Percentiles rank a stretch among this genome's conserved stretches.
Conservation (phyloP, 108 stramenopile genomes). For the Skeletonema potamos region DNA sequence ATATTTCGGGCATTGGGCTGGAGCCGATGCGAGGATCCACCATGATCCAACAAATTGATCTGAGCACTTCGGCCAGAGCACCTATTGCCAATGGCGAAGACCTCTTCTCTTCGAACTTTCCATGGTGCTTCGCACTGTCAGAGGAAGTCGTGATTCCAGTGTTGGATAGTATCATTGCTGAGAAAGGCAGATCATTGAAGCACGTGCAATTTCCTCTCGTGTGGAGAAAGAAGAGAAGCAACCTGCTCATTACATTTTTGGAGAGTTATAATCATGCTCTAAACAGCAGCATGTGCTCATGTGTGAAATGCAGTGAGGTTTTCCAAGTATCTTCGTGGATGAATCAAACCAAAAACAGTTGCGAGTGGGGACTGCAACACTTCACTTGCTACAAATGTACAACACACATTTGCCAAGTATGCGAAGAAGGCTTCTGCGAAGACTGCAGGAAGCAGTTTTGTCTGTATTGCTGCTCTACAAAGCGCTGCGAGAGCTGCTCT, state of each 20-base stretch:
- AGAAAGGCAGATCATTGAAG: constrained; percentile 2
- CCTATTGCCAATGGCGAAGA: neutral
- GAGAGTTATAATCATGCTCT: neutral
- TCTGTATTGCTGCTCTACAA: neutral
- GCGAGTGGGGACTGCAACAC: constrained; percentile 7
- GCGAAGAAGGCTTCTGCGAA: neutral
- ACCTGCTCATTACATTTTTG: neutral
- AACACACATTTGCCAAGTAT: neutral
- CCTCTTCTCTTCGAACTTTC: neutral
- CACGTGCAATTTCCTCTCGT: constrained; percentile 14
- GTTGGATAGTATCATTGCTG: constrained; percentile 19
- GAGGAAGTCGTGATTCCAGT: constrained; percentile 14
- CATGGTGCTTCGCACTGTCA: neutral
- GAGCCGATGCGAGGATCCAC: neutral
- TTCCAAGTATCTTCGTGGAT: neutral
- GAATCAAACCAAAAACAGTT: neutral
- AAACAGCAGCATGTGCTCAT: neutral
- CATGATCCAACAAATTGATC: neutral
- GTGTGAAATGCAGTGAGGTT: neutral
- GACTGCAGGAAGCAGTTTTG: constrained; percentile 3
- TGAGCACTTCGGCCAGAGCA: neutral
- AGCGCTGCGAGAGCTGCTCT: neutral
- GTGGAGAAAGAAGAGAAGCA: constrained; percentile 3
- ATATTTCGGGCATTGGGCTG: neutral
- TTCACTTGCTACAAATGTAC: constrained; percentile 17